Evolutionary conservation across 2,329 filamentous ascomycete genomes (phyloP).

Genomic region (Exophiala xenobiotica): DNA sequence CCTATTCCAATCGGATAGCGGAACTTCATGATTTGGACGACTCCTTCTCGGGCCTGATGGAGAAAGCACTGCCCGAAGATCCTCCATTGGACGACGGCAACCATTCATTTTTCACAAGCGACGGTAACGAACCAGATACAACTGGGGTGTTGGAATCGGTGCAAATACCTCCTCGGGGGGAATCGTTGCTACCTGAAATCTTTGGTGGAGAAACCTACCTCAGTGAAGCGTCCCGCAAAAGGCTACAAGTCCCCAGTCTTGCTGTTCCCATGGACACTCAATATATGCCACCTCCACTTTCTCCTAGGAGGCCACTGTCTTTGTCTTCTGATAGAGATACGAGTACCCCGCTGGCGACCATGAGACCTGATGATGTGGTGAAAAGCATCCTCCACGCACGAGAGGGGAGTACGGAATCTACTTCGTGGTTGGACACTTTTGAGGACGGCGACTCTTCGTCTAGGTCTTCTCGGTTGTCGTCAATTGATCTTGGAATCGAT

Average conservation of each 20-base stretch:
- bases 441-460: slow-evolving; percentile 78
- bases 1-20: slow-evolving; percentile 84
- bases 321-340: slow-evolving; percentile 34
- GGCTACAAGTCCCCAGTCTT: slow-evolving; percentile 31
- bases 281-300: slow-evolving; percentile 71
- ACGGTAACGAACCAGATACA: slow-evolving; percentile 33
- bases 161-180: slow-evolving; percentile 29
- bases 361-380: slow-evolving; percentile 23
- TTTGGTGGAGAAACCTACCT: slow-evolving; percentile 27
- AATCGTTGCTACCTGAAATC: slow-evolving; percentile 30
- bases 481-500: slow-evolving; percentile 22
- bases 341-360: slow-evolving; percentile 14
- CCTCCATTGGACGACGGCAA: slow-evolving; percentile 62
- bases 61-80: slow-evolving; percentile 74
- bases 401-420: slow-evolving; percentile 67
- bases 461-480: slow-evolving; percentile 63
- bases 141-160: slow-evolving; percentile 24
- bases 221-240: slow-evolving; percentile 23
- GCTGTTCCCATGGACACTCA: slow-evolving; percentile 48
- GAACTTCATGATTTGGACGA: slow-evolving; percentile 73
- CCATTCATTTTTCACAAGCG: slow-evolving; percentile 20
- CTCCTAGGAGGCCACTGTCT: slow-evolving; percentile 61
- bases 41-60: slow-evolving; percentile 50
- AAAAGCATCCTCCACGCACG: slow-evolving; percentile 29
- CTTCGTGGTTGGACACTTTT: slow-evolving; percentile 91